phyloP scores from a whole-genome alignment of 768 basidiomycete genomes.

The Russula abietina region DNA sequence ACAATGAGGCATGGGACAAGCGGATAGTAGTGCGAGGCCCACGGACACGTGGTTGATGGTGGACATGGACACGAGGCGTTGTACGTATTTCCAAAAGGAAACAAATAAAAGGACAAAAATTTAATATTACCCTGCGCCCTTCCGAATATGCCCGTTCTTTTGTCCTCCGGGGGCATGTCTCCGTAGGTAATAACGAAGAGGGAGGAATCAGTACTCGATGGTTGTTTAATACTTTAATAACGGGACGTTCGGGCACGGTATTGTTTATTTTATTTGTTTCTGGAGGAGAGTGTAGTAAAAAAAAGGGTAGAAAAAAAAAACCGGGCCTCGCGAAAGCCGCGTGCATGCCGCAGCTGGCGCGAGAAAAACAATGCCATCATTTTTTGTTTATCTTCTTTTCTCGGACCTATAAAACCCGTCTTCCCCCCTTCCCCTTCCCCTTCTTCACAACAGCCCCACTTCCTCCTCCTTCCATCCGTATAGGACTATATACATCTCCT shows the following conservation, averaged over 20 bases:
- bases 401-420: constrained; percentile 17
- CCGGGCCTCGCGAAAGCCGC: constrained; percentile 19
- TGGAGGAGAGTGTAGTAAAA: no score
- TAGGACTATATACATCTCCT: background rate
- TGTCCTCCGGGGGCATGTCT: background rate
- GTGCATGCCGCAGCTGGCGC: background rate
- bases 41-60: constrained; percentile 22
- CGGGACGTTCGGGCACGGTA: background rate
- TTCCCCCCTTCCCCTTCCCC: background rate
- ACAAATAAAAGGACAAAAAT: background rate
- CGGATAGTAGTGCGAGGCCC: background rate
- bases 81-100: background rate
- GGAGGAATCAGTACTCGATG: background rate
- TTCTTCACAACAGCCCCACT: background rate
- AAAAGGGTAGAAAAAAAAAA: background rate
- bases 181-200: background rate
- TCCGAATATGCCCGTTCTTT: background rate
- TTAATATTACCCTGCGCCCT: background rate
- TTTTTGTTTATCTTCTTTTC: background rate
- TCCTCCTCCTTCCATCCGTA: background rate
- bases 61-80: constrained; percentile 12
- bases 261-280: background rate
- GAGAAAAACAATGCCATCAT: constrained; percentile 11
- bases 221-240: background rate
- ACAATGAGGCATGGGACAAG: background rate